These are phyloP conservation scores for Aspergillus affinis DNA, from an alignment of 495 filamentous ascomycete species.

Conservation along the genomic window DNA sequence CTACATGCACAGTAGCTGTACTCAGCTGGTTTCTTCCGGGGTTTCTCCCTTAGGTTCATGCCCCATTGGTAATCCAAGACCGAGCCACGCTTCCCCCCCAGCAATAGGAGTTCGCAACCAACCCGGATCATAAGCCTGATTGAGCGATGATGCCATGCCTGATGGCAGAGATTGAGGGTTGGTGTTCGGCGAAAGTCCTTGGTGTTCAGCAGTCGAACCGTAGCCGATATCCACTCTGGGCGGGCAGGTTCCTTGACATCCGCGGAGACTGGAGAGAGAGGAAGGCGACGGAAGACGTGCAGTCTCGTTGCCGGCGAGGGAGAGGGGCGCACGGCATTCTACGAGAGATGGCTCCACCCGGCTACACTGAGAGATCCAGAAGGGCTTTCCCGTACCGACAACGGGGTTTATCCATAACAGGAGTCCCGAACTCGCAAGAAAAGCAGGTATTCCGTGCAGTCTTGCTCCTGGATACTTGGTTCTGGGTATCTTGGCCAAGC, in stretches of 20 bases:
- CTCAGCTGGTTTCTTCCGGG: background rate
- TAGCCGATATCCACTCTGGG: background rate
- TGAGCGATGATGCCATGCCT: background rate
- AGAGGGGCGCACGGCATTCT: background rate
- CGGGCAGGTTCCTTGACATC: background rate
- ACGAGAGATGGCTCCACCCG: background rate
- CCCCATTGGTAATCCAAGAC: background rate
- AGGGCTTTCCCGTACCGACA: background rate
- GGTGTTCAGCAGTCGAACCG: background rate
- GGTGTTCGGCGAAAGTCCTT: background rate
- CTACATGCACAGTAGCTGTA: no score
- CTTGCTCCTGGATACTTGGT: background rate
- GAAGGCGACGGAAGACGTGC: background rate
- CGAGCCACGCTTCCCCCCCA: background rate
- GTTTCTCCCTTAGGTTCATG: background rate
- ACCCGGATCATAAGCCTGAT: background rate
- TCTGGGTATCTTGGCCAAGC: background rate
- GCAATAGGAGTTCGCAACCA: background rate
- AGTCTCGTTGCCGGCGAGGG: background rate
- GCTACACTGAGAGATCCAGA: constrained; percentile 1
- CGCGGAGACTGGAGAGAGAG: background rate
- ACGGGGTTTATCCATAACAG: constrained; percentile 3
- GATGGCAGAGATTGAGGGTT: background rate
- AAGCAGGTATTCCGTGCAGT: background rate
- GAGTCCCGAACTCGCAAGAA: constrained; percentile 10